phyloP scores from a whole-genome alignment of 2,329 filamentous ascomycete genomes.

The Fusarium sp. region DNA sequence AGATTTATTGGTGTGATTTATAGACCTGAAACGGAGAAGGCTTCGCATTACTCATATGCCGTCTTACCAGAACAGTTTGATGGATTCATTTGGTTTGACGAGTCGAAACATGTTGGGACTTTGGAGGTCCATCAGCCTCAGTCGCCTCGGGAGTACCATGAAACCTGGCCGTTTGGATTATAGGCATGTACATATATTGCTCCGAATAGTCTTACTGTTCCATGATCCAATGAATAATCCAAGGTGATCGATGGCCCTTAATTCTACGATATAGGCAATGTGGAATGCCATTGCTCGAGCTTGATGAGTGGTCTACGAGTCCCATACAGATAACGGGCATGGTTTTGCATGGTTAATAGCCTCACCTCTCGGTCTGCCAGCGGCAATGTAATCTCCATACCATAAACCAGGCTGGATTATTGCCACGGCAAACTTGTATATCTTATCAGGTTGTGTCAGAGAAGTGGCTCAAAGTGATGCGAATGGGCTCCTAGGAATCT shows the following conservation, averaged over 20 bases:
- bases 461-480: conserved; percentile 11
- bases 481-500: conserved; percentile 37
- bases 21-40: conserved; percentile 24
- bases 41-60: conserved; percentile 33
- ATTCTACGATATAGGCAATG: not conserved
- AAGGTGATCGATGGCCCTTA: too few relatives aligned
- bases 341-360: not conserved
- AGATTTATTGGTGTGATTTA: conserved; percentile 36
- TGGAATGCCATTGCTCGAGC: not conserved
- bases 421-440: conserved; percentile 23
- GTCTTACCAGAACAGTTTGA: conserved; percentile 31
- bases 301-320: not conserved
- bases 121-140: conserved; percentile 33
- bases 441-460: conserved; percentile 40
- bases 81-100: conserved; percentile 33
- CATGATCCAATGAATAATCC: not conserved
- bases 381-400: not conserved
- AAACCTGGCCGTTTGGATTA: conserved; percentile 33
- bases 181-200: not conserved
- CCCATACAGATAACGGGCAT: not conserved
- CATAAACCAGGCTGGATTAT: not conserved
- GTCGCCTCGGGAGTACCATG: conserved; percentile 27
- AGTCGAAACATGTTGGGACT: conserved; percentile 27
- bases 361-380: conserved; percentile 16
- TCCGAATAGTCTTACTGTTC: not conserved